Conservation (phyloP, 495 filamentous ascomycete species). For the Aspergillus leporis region DNA sequence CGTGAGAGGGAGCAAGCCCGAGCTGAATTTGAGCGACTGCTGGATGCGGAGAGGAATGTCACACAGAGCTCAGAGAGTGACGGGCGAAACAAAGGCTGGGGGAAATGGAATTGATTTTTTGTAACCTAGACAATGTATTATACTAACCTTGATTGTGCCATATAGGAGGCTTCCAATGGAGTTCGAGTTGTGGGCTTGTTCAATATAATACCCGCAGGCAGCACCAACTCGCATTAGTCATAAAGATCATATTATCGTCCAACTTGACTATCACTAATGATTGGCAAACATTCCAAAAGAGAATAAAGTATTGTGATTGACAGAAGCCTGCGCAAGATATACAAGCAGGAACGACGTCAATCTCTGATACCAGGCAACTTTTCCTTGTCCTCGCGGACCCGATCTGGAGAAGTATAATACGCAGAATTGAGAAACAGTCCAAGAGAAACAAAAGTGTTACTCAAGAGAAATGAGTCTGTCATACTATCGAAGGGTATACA, state of each 20-base stretch:
- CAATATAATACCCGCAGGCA: not conserved
- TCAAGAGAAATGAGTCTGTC: not conserved
- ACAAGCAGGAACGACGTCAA: not conserved
- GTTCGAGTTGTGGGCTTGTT: not conserved
- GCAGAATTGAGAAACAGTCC: slow-evolving; percentile 7
- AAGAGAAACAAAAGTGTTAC: slow-evolving; percentile 1
- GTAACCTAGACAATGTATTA: slow-evolving; percentile 7
- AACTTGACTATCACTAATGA: not conserved
- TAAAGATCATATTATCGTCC: not conserved
- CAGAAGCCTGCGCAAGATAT: not conserved
- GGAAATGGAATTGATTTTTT: slow-evolving; percentile 18
- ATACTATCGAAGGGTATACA: slow-evolving; percentile 21
- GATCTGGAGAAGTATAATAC: slow-evolving; percentile 15
- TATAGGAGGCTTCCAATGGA: not conserved
- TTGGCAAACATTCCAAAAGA: not conserved
- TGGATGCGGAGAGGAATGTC: slow-evolving; percentile 40
- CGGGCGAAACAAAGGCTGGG: slow-evolving; percentile 23
- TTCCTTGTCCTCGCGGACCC: slow-evolving; percentile 17
- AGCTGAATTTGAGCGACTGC: slow-evolving; percentile 42
- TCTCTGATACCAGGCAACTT: slow-evolving; percentile 9
- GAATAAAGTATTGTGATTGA: not conserved
- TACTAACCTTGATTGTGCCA: not conserved
- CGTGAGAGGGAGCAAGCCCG: slow-evolving; percentile 38
- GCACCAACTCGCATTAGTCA: not conserved
- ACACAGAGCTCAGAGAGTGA: slow-evolving; percentile 5